phyloP scores from a whole-genome alignment of 805 yeast genomes.

The Myxozyma lipomycoides region DNA sequence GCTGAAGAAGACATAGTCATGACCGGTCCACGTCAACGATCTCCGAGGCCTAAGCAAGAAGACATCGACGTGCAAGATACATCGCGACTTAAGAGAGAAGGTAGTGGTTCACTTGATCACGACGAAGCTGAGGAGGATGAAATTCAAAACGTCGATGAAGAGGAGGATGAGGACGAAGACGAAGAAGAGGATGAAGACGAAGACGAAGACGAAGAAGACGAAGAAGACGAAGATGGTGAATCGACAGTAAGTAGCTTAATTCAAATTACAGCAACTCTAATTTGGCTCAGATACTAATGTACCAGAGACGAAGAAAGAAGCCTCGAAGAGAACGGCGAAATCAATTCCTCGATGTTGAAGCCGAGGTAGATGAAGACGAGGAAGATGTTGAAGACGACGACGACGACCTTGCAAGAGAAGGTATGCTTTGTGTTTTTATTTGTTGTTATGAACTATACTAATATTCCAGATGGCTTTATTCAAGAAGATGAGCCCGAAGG shows the following conservation, averaged over 20 bases:
- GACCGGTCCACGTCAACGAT: slow-evolving; percentile 1
- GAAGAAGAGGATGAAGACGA: slow-evolving; percentile 96
- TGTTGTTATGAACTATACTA: slow-evolving; percentile 35
- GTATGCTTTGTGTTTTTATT: slow-evolving; percentile 32
- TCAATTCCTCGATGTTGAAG: slow-evolving; percentile 96
- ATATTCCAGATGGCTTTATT: slow-evolving; percentile 47
- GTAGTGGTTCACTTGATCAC: not conserved
- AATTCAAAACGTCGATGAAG: slow-evolving; percentile 18
- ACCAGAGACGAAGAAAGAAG: slow-evolving; percentile 33
- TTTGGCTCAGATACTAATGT: not conserved
- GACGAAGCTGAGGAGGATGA: not conserved
- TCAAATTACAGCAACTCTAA: not conserved
- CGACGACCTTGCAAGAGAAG: slow-evolving; percentile 83
- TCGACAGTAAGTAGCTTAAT: slow-evolving; percentile 40
- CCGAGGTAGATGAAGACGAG: slow-evolving; percentile 97
- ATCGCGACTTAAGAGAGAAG: not conserved
- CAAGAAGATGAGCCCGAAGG: slow-evolving; percentile 46
- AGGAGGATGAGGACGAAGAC: slow-evolving; percentile 31
- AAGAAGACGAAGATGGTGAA: slow-evolving; percentile 87
- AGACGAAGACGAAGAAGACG: slow-evolving; percentile 97
- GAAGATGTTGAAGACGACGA: slow-evolving; percentile 92
- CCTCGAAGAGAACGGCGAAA: slow-evolving; percentile 53
- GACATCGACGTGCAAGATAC: not conserved
- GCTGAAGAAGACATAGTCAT: slow-evolving; percentile 17
- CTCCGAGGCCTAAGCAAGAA: slow-evolving; percentile 1